phyloP scores from a whole-genome alignment of 1,139 yeast species.

The Pichia cactophila region DNA sequence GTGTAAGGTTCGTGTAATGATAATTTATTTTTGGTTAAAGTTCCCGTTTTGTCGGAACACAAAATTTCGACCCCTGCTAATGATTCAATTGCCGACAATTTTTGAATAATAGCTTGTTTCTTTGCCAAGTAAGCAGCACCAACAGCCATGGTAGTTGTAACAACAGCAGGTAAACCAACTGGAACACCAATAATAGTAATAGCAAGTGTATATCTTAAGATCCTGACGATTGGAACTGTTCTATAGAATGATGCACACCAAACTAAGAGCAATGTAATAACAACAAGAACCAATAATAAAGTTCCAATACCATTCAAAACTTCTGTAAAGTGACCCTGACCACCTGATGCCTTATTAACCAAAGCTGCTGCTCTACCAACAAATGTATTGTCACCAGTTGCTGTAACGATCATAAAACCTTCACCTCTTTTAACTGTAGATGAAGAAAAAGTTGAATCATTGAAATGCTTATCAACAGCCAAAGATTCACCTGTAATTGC shows the following conservation, averaged over 20 bases:
- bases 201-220: constrained; percentile 72
- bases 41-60: constrained; percentile 50
- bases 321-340: constrained; percentile 63
- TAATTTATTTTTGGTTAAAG: constrained; percentile 46
- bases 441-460: constrained; percentile 87
- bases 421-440: constrained; percentile 25
- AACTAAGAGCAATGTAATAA: constrained; percentile 36
- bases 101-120: constrained; percentile 37
- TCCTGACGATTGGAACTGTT: constrained; percentile 63
- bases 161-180: constrained; percentile 48
- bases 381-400: constrained; percentile 5
- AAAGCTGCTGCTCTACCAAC: constrained; percentile 5
- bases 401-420: constrained; percentile 58
- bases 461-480: constrained; percentile 62
- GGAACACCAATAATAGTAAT: constrained; percentile 42
- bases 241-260: constrained; percentile 40
- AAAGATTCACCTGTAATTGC: constrained; percentile 48
- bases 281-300: constrained; percentile 35
- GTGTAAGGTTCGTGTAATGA: constrained; percentile 76
- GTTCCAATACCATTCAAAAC: constrained; percentile 40
- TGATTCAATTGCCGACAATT: constrained; percentile 42
- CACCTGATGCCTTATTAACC: constrained; percentile 32
- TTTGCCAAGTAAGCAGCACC: constrained; percentile 45
- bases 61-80: constrained; percentile 45
- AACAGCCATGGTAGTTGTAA: constrained; percentile 60